Conservation (phyloP, 1,284 basidiomycete genomes). For the Lentinula novae-zelandiae region DNA sequence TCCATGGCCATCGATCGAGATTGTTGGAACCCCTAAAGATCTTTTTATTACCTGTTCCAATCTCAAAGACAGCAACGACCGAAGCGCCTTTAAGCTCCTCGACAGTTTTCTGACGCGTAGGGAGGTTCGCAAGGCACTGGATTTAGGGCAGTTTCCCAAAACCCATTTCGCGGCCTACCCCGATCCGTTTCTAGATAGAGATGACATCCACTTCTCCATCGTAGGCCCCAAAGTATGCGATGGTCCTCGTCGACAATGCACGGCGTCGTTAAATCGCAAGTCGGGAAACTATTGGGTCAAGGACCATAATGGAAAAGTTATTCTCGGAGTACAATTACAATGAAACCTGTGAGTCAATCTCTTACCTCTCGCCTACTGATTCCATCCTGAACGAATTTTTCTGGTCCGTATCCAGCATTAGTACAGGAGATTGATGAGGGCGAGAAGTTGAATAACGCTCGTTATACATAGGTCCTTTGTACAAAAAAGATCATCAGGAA, state of each 20-base stretch:
- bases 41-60: background rate
- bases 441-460: too few species aligned
- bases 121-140: background rate
- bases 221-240: background rate
- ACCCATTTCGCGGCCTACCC: background rate
- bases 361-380: too few species aligned
- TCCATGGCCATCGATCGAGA: background rate
- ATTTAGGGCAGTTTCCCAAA: background rate
- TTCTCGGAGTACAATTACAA: background rate
- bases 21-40: too few species aligned
- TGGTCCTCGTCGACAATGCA: background rate
- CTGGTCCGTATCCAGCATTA: too few species aligned
- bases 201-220: background rate
- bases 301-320: background rate
- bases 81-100: background rate
- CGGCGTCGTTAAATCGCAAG: background rate
- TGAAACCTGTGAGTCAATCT: constrained; percentile 24
- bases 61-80: background rate
- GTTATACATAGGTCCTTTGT: too few species aligned
- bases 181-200: background rate
- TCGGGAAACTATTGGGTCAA: background rate
- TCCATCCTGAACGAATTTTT: too few species aligned
- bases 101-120: background rate
- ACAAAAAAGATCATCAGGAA: too few species aligned
- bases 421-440: too few species aligned